Evolutionary conservation across 352 stramenopile species (phyloP).

Genomic region (Lagenidium sp.): DNA sequence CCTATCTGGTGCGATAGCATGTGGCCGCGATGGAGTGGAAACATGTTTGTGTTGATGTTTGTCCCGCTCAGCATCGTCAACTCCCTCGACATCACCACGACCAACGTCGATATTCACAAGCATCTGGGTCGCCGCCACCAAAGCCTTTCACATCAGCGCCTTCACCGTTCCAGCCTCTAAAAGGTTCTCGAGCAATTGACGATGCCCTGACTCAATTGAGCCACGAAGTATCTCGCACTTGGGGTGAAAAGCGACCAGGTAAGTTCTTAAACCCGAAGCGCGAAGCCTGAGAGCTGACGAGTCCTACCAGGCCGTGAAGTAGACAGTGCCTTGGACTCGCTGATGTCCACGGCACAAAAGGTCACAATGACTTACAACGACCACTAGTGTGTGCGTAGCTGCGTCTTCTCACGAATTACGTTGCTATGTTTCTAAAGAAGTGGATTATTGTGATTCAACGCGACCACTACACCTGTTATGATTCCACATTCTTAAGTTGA

Average conservation of each 20-base stretch:
- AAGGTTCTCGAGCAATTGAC: conserved; percentile 34
- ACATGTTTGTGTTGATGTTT: background rate
- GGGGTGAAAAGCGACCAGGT: background rate
- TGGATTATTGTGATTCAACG: too few species aligned
- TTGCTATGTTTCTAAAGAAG: too few species aligned
- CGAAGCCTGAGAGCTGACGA: background rate
- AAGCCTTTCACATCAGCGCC: conserved; percentile 8
- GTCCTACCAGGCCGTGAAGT: conserved; percentile 16
- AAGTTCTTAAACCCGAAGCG: background rate
- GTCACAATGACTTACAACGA: conserved; percentile 27
- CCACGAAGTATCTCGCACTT: conserved; percentile 28
- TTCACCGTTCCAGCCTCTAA: conserved; percentile 6
- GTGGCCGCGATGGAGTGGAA: background rate
- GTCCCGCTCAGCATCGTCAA: conserved; percentile 30
- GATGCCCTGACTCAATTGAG: conserved; percentile 56
- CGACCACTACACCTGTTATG: too few species aligned
- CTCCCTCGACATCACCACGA: conserved; percentile 22
- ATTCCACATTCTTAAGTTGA: conserved; percentile 74
- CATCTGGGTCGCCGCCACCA: background rate
- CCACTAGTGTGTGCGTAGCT: background rate
- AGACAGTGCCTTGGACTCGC: conserved; percentile 39
- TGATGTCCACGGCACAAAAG: conserved; percentile 57
- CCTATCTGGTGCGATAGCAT: conserved; percentile 27
- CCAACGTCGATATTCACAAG: conserved; percentile 1
- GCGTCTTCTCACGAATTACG: too few species aligned